phyloP scores from a whole-genome alignment of 108 stramenopile genomes.

The Aurantiochytrium sp. region DNA sequence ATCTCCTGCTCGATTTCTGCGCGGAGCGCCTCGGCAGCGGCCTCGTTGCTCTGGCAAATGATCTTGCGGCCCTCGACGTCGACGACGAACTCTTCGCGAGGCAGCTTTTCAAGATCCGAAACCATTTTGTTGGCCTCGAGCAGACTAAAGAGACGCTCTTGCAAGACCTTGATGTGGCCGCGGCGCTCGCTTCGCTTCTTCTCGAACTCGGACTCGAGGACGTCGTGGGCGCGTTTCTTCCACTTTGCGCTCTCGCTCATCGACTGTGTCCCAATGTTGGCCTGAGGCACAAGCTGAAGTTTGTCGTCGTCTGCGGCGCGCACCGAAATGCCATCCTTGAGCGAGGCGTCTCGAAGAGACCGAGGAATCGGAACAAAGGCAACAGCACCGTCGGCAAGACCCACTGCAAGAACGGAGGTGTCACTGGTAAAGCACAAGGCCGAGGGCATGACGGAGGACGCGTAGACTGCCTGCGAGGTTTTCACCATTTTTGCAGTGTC shows the following conservation, averaged over 20 bases:
- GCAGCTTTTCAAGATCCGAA: constrained; percentile 23
- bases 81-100: constrained; percentile 31
- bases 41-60: not conserved
- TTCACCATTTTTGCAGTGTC: not conserved
- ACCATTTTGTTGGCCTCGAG: constrained; percentile 15
- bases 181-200: not conserved
- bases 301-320: not conserved
- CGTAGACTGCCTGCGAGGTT: not conserved
- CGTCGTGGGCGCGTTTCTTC: not conserved
- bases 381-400: not conserved
- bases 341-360: not conserved
- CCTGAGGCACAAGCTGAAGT: not conserved
- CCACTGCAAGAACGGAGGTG: not conserved
- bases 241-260: constrained; percentile 8
- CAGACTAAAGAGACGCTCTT: not conserved
- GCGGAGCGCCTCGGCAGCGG: not conserved
- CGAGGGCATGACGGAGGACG: too few relatives aligned
- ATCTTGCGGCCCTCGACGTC: not conserved
- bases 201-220: not conserved
- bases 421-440: not conserved
- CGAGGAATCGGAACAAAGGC: not conserved
- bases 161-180: not conserved
- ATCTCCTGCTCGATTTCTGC: not conserved
- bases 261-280: too few relatives aligned
- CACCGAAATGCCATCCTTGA: not conserved